These are phyloP conservation scores for Aaosphaeria arxii DNA, from an alignment of 2,329 filamentous ascomycete species.

Conservation along the genomic window DNA sequence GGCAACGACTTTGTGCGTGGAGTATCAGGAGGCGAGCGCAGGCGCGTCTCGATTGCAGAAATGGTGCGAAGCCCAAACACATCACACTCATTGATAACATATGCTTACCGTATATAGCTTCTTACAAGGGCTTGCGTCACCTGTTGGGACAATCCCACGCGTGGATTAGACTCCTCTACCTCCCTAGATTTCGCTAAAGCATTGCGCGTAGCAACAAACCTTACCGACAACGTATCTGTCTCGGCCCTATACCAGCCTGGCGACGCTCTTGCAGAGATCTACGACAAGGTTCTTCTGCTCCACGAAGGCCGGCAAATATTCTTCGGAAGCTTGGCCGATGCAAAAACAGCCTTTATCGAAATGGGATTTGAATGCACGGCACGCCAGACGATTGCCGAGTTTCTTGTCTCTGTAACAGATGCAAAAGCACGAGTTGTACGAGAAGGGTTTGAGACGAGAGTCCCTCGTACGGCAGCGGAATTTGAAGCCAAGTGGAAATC, in stretches of 20 bases:
- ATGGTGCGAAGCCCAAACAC: conserved; percentile 46
- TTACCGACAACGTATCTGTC: neutral
- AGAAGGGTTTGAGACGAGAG: neutral
- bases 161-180: conserved; percentile 61
- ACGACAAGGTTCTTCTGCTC: conserved; percentile 68
- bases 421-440: neutral
- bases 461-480: neutral
- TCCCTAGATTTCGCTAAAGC: conserved; percentile 46
- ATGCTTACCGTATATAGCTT: conserved; percentile 46
- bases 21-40: conserved; percentile 69
- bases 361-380: conserved; percentile 59
- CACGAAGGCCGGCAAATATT: conserved; percentile 74
- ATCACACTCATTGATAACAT: neutral
- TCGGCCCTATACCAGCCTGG: conserved; percentile 43
- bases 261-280: conserved; percentile 53
- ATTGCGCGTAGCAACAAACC: neutral
- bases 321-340: conserved; percentile 58
- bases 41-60: conserved; percentile 74
- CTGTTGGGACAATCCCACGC: conserved; percentile 72
- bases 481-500: neutral
- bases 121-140: neutral
- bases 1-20: conserved; percentile 62
- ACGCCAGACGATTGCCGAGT: neutral
- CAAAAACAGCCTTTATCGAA: conserved; percentile 61
- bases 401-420: neutral